A percentile compares a stretch with the other conserved stretches of the same genome.
phyloP scores from a whole-genome alignment of 164 flowering plant species.

The Macadamia integrifolia region DNA sequence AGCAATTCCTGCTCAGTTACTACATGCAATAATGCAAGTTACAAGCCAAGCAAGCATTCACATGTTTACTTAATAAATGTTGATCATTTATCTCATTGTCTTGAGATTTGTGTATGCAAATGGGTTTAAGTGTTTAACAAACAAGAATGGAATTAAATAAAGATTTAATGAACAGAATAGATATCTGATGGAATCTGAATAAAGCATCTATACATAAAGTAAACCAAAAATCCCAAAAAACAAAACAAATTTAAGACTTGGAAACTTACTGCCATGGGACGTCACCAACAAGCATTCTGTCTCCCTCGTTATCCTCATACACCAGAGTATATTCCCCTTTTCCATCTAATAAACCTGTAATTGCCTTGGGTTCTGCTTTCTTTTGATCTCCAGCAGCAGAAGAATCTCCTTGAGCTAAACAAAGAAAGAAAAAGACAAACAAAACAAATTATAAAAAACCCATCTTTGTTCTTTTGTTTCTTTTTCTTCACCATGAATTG shows the following conservation, averaged over 20 bases:
- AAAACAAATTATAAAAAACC: slow-evolving; percentile 3
- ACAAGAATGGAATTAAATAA: background rate
- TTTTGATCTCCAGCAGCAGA: slow-evolving; percentile 38
- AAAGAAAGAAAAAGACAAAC: slow-evolving; percentile 2
- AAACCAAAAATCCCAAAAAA: background rate
- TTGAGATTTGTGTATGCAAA: background rate
- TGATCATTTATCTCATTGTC: background rate
- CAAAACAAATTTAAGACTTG: slow-evolving; percentile 12
- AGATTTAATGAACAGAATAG: background rate
- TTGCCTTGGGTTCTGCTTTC: slow-evolving; percentile 39
- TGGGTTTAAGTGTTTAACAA: background rate
- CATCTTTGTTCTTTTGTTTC: background rate
- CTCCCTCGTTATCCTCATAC: slow-evolving; percentile 92
- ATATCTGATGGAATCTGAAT: background rate
- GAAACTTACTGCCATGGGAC: slow-evolving; percentile 92
- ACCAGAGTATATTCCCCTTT: slow-evolving; percentile 92
- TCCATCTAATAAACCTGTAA: slow-evolving; percentile 73
- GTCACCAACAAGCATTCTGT: slow-evolving; percentile 92
- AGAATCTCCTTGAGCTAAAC: slow-evolving; percentile 72
- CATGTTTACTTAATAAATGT: too few species aligned
- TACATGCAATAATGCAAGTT: too few species aligned
- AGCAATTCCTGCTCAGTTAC: too few species aligned
- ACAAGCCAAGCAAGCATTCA: too few species aligned
- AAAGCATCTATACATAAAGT: background rate
- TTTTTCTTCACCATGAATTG: background rate